Base-by-base conservation (phyloP, 768 basidiomycete species). In the Xerocomus potaroensis region DNA sequence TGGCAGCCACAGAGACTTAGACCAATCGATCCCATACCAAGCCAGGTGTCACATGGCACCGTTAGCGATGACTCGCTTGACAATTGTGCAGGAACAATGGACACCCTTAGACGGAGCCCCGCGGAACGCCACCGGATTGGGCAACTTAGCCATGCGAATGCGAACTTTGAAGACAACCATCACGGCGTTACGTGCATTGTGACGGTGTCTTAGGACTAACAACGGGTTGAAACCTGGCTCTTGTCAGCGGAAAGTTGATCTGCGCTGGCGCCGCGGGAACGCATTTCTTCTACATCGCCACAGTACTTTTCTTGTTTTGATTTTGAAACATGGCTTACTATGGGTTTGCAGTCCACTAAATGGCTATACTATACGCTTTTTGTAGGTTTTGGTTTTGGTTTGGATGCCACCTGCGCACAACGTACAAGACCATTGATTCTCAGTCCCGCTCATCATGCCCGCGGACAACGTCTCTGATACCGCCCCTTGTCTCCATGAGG, bases 391-490 rank as follows among this genome's bases (percentile, higher is more conserved):
- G n/a, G n/a, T n/a, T n/a, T n/a, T n/a, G n/a, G n/a, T n/a, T n/a
- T n/a, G n/a, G n/a, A n/a, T n/a, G n/a, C n/a, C n/a, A n/a, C n/a
- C n/a, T n/a, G n/a, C n/a, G n/a, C n/a, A n/a, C n/a, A n/a, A n/a
- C n/a, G n/a, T n/a, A n/a, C n/a, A n/a, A n/a, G n/a, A n/a, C n/a
- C n/a, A n/a, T n/a, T n/a, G n/a, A n/a, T 31, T 27, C 22, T 36
- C 22, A 21, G 21, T n/a, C 21, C 7, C 33, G 16, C 16, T 10
- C 24, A 16, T 26, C 22, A 24, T 27, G 16, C 51, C 58, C 58
- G 59, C 55, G 59, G 59, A 57, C 46, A 21, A 24, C 21, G 26
- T 38, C 44, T 29, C 15, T 21, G 33, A n/a, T 23, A n/a, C n/a
- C 23, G 22, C 16, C 24, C 40, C 44, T 36, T 32, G 33, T 46